Conservation (phyloP, 73 alveolate genomes). For the Symbiodinium natans region DNA sequence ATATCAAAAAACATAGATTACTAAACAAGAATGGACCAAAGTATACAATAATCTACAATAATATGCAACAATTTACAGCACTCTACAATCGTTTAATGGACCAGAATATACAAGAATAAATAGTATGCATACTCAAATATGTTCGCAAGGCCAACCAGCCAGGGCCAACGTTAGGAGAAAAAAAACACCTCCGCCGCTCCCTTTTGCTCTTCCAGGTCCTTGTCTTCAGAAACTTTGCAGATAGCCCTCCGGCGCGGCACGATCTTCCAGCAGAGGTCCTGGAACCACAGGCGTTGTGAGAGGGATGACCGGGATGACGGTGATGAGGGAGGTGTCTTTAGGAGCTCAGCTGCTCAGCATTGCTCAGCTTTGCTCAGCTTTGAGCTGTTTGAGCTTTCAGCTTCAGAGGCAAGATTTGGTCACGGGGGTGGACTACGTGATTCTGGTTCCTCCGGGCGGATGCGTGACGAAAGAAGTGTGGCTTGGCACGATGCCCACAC, state of each 20-base stretch:
- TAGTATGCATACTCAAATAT: too few species aligned
- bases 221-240: constrained; percentile 43
- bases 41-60: too few species aligned
- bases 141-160: too few species aligned
- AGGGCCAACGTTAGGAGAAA: too few species aligned
- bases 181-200: background rate
- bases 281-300: constrained; percentile 82
- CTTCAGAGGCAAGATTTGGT: constrained; percentile 32
- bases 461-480: constrained; percentile 35
- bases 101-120: background rate
- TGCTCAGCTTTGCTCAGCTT: too few species aligned
- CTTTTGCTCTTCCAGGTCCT: background rate
- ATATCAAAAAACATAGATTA: too few species aligned
- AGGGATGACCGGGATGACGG: too few species aligned
- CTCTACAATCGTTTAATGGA: too few species aligned
- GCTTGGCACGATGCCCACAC: background rate
- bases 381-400: background rate
- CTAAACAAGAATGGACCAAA: too few species aligned
- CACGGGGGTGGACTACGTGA: constrained; percentile 74
- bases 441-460: constrained; percentile 17
- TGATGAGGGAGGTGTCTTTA: background rate
- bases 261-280: constrained; percentile 65
- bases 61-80: too few species aligned
- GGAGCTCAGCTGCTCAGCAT: background rate
- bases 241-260: constrained; percentile 64